phyloP scores from a whole-genome alignment of 805 yeast genomes.

The Candida dajiaensis region DNA sequence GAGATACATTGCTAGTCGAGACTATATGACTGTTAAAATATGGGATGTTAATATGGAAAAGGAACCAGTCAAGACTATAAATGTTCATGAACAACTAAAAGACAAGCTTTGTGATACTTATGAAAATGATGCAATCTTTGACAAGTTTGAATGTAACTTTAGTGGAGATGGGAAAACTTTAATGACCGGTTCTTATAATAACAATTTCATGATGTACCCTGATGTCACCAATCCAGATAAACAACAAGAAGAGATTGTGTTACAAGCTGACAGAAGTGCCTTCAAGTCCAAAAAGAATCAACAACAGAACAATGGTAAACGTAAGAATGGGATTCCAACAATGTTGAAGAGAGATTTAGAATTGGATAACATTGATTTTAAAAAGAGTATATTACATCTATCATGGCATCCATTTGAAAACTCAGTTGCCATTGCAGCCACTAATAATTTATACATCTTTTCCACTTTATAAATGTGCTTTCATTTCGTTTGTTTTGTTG shows the following conservation, averaged over 20 bases:
- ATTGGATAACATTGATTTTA: slow-evolving; percentile 77
- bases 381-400: slow-evolving; percentile 87
- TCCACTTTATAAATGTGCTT: slow-evolving; percentile 51
- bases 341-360: slow-evolving; percentile 40
- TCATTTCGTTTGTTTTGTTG: neutral
- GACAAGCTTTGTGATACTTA: slow-evolving; percentile 94
- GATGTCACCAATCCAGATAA: slow-evolving; percentile 47
- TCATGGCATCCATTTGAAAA: slow-evolving; percentile 99
- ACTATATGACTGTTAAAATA: slow-evolving; percentile 93
- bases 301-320: slow-evolving; percentile 16
- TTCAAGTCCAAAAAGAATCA: slow-evolving; percentile 72
- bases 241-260: slow-evolving; percentile 52
- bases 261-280: slow-evolving; percentile 97
- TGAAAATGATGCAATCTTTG: slow-evolving; percentile 97
- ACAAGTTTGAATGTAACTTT: slow-evolving; percentile 94
- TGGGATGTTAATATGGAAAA: slow-evolving; percentile 99
- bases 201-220: slow-evolving; percentile 95
- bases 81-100: slow-evolving; percentile 91
- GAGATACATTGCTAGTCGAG: slow-evolving; percentile 91
- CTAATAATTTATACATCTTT: slow-evolving; percentile 85
- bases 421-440: slow-evolving; percentile 96
- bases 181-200: slow-evolving; percentile 96
- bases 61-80: slow-evolving; percentile 89
- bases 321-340: slow-evolving; percentile 29
- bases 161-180: slow-evolving; percentile 88